phyloP scores from a whole-genome alignment of 83 land plant species.

The Diphasiastrum complanatum region DNA sequence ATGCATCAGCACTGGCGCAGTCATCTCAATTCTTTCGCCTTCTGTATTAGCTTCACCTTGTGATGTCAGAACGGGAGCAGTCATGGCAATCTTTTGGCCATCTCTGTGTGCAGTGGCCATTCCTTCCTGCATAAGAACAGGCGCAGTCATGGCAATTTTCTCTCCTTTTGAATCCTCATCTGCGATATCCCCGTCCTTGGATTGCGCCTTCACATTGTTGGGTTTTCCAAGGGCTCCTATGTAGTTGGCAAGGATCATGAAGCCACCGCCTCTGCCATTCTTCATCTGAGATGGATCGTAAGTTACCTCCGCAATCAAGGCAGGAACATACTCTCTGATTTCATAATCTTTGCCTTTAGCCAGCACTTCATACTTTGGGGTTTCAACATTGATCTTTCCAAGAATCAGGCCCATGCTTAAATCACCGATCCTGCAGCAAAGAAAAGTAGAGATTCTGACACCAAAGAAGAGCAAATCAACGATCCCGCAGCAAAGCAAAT shows the following conservation, averaged over 20 bases:
- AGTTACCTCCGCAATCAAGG: conserved; percentile 70
- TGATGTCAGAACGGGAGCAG: conserved; percentile 76
- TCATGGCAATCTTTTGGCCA: conserved; percentile 78
- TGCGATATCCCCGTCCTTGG: no score
- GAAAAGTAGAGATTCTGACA: no score
- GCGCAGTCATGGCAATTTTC: conserved; percentile 57
- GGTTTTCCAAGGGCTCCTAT: conserved; percentile 88
- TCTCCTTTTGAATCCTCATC: no score
- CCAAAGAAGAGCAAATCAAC: no score
- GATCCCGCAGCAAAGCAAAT: no score
- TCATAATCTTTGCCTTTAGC: conserved; percentile 50
- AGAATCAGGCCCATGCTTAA: conserved; percentile 73
- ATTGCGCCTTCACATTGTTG: conserved; percentile 46
- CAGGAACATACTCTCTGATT: conserved; percentile 65
- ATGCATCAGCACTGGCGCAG: conserved; percentile 13
- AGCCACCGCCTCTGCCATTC: conserved; percentile 74
- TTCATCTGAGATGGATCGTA: conserved; percentile 69
- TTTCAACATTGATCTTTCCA: conserved; percentile 78
- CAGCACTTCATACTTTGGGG: conserved; percentile 62
- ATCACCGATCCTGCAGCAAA: no score
- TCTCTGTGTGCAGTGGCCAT: conserved; percentile 11
- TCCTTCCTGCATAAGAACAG: not conserved
- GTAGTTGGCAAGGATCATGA: conserved; percentile 73
- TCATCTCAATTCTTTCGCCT: conserved; percentile 24
- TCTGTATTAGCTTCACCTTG: conserved; percentile 1